These are phyloP conservation scores for Prillingera fragicola DNA, from an alignment of 1,284 basidiomycete species.

Conservation along the genomic window DNA sequence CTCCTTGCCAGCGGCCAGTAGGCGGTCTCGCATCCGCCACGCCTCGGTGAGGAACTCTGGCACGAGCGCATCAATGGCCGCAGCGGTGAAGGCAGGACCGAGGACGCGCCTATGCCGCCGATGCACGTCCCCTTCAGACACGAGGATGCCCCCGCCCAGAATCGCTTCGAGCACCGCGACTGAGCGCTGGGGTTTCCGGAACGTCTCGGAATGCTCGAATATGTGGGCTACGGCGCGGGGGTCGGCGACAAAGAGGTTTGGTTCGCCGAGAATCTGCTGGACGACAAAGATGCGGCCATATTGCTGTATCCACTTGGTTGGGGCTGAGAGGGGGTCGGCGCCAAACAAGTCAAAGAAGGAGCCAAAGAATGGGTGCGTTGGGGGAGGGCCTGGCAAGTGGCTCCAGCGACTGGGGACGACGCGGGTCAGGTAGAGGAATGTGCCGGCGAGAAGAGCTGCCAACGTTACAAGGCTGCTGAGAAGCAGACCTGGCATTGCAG, in stretches of 20 bases:
- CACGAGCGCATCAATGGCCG: slow-evolving; percentile 44
- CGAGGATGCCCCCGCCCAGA: slow-evolving; percentile 40
- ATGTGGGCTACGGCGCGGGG: slow-evolving; percentile 58
- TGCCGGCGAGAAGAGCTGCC: too few relatives aligned
- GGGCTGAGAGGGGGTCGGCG: too few relatives aligned
- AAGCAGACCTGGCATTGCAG: too few relatives aligned
- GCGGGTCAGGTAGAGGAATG: too few relatives aligned
- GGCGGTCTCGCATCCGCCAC: too few relatives aligned
- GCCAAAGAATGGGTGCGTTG: too few relatives aligned
- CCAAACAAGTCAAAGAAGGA: too few relatives aligned
- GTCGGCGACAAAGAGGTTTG: slow-evolving; percentile 58
- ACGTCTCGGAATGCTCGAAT: slow-evolving; percentile 57
- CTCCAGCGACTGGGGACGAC: too few relatives aligned
- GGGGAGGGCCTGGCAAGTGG: too few relatives aligned
- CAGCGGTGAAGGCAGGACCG: slow-evolving; percentile 48
- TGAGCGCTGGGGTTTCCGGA: slow-evolving; percentile 62
- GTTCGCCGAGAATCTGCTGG: slow-evolving; percentile 11
- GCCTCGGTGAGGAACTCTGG: slow-evolving; percentile 63
- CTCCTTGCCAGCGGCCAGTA: too few relatives aligned
- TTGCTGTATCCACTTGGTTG: slow-evolving; percentile 21
- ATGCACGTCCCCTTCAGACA: slow-evolving; percentile 52
- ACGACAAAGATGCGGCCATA: slow-evolving; percentile 25
- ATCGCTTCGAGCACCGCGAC: slow-evolving; percentile 53
- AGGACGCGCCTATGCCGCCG: slow-evolving; percentile 52
- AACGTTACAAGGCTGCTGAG: too few relatives aligned